Evolutionary conservation across 2,329 filamentous ascomycete genomes (phyloP).

Genomic region (Ceratocystis variospora): DNA sequence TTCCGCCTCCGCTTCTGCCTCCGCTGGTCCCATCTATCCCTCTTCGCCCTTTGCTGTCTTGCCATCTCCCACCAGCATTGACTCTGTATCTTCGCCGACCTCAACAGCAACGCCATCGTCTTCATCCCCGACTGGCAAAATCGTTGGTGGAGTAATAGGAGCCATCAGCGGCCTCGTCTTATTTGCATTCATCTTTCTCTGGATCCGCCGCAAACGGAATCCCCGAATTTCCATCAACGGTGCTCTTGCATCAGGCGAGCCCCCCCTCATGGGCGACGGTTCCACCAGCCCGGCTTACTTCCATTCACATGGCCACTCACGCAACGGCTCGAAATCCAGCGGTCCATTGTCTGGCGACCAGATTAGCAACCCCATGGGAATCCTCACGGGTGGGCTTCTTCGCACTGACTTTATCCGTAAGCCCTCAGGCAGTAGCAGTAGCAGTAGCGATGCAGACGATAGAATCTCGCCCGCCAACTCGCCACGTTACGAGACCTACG

Average conservation of each 20-base stretch:
- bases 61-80: neutral
- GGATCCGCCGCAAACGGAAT: constrained; percentile 26
- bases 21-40: neutral
- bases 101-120: constrained; percentile 1
- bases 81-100: neutral
- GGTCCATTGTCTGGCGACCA: constrained; percentile 32
- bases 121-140: constrained; percentile 27
- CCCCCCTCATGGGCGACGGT: constrained; percentile 5
- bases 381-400: constrained; percentile 27
- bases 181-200: constrained; percentile 30
- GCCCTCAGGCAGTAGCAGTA: constrained; percentile 16
- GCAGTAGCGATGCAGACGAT: neutral
- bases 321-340: constrained; percentile 22
- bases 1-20: neutral
- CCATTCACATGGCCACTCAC: neutral
- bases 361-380: constrained; percentile 42
- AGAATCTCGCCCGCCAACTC: constrained; percentile 15
- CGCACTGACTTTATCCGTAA: constrained; percentile 42
- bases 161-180: constrained; percentile 31
- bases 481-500: constrained; percentile 15
- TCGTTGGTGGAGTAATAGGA: constrained; percentile 37
- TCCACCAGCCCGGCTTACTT: constrained; percentile 8
- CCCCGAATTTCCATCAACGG: constrained; percentile 19
- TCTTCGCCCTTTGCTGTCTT: neutral
- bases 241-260: constrained; percentile 15